Evolutionary conservation across 1,284 basidiomycete species (phyloP).

Genomic region (Xanthoconium separans): DNA sequence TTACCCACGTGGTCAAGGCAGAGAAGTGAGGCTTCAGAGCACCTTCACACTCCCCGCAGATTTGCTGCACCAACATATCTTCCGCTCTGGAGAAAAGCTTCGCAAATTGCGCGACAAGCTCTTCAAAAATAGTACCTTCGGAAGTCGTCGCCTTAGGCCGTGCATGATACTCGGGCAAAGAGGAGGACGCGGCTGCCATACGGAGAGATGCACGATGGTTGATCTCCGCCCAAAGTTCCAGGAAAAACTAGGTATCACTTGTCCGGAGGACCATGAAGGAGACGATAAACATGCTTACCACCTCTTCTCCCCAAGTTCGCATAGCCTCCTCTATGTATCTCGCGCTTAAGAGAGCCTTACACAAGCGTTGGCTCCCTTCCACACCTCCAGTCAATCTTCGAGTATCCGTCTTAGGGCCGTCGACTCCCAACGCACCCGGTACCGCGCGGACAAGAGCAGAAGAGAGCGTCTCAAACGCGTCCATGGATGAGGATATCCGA

Average conservation of each 20-base stretch:
- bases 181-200: conserved; percentile 44
- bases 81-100: conserved; percentile 71
- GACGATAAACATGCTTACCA: conserved; percentile 49
- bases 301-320: conserved; percentile 81
- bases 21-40: conserved; percentile 71
- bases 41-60: conserved; percentile 76
- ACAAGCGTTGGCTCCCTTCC: conserved; percentile 76
- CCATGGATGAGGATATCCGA: conserved; percentile 81
- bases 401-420: conserved; percentile 54
- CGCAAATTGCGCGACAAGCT: conserved; percentile 63
- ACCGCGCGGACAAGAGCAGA: conserved; percentile 87
- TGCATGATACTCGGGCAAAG: conserved; percentile 46
- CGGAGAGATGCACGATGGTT: conserved; percentile 56
- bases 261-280: background rate
- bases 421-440: conserved; percentile 77
- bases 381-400: conserved; percentile 71
- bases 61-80: conserved; percentile 80
- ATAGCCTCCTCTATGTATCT: conserved; percentile 67
- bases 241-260: conserved; percentile 66
- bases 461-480: conserved; percentile 91
- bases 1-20: conserved; percentile 40
- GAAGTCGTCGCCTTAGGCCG: conserved; percentile 27
- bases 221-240: conserved; percentile 84
- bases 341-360: conserved; percentile 82
- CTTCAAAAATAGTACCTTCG: conserved; percentile 74